Evolutionary conservation across 495 filamentous ascomycete genomes (phyloP), one percentile per base, ranked within the genome.

Genomic region (Lentithecium fluviatile): DNA sequence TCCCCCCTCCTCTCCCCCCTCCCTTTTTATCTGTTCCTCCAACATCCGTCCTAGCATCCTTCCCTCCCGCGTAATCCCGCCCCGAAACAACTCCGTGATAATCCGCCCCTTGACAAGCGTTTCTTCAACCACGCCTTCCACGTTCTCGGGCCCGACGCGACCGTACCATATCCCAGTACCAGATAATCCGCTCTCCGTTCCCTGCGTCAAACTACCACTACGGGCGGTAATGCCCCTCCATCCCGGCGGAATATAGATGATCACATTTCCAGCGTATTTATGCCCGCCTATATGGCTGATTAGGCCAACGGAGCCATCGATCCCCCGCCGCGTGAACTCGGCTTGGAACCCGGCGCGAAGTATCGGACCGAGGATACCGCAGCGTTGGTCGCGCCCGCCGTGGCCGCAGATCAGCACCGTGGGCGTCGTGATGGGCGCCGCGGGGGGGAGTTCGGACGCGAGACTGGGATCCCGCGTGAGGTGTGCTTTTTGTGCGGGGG

Each of bases 131-230:
- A 97, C 83, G 0, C 91, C 91, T 68, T 94, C 86, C 1, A 96
- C 90, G 75, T 97, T 86, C 58, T 78, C 84, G 0, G 93, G 90
- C 69, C 90, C 88, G 21, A 97, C 85, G 45, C 93, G 77, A 0
- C 91, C 93, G 76, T 97, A 97, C 93, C 93, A 97, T 32, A 97
- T 85, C 0, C 93, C 92, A 68, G 83, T 84, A 0, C 92, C 92
- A 1, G 85, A 87, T 58, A 95, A 73, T 19, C 83, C 79, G 72
- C 83, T 78, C n/a, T n/a, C n/a, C n/a, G n/a, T n/a, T n/a, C n/a
- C n/a, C n/a, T n/a, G n/a, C n/a, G n/a, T n/a, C n/a, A n/a, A n/a
- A n/a, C n/a, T n/a, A n/a, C n/a, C n/a, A n/a, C n/a, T n/a, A n/a
- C n/a, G n/a, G n/a, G n/a, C n/a, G n/a, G n/a, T n/a, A n/a, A n/a